Evolutionary conservation across 192 early-diverging fungal genomes (phyloP), one percentile per base, ranked within the genome.

Genomic region (Chytriomyces hyalinus): DNA sequence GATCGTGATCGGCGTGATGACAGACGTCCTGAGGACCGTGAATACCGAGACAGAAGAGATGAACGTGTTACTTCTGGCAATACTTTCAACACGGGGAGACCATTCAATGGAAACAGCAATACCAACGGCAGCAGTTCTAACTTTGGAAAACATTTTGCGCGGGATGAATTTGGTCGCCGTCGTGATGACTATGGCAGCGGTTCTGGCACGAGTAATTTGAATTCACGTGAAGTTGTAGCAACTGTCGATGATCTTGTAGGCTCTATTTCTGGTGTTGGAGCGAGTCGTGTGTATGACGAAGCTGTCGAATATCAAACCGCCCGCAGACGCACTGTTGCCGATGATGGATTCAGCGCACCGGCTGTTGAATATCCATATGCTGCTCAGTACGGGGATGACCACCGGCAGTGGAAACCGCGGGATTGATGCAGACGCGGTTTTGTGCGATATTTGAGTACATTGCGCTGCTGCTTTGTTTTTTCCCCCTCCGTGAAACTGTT

Each of bases 271-370:
- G 51, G 51, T 15, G n/a, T 10, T n/a, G n/a, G 51, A 15, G 10
- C 51, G 51, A n/a, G 51, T 57, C 51, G 51, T n/a, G 51, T 57
- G 51, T 57, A 57, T n/a, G 51, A 57, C n/a, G 51, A 57, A 15
- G 11, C 51, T 57, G 10, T n/a, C 10, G 51, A 57, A n/a, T 57
- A 15, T 57, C 51, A n/a, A 57, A 57, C 11, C n/a, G 1, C n/a
- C n/a, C 11, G 51, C n/a, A n/a, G 51, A 10, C 51, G 51, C 10
- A 1, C n/a, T 10, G 51, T 57, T 57, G 51, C 0, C 10, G 51
- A 57, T 57, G n/a, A n/a, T 57, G 51, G 10, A 15, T 10, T 10
- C 51, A n/a, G n/a, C n/a, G 10, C 10, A 10, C n/a, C 51, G 51
- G 10, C 10, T n/a, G 10, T n/a, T 57, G 51, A n/a, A 15, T 15